Percentiles rank a stretch among this genome's conserved stretches.
Conservation (phyloP, 148 eudicot species). For the Rhododendron vialii region DNA sequence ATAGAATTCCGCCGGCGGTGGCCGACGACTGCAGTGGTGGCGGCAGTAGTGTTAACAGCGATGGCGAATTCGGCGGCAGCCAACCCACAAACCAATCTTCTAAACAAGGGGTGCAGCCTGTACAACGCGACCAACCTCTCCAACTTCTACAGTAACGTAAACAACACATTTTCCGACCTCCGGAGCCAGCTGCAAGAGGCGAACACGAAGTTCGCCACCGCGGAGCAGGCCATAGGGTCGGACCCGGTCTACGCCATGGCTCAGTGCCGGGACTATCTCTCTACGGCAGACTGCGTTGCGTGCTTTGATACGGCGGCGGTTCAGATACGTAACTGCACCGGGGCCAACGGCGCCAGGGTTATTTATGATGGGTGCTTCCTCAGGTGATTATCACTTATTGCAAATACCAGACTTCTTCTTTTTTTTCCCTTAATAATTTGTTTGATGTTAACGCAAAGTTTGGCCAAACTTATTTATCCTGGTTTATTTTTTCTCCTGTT, state of each 20-base stretch:
- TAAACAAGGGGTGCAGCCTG: conserved; percentile 26
- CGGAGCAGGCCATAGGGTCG: conserved; percentile 8
- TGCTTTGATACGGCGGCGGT: conserved; percentile 17
- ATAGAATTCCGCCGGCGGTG: neutral
- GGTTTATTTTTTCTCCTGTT: no score
- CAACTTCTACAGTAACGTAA: conserved; percentile 16
- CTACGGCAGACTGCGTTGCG: conserved; percentile 14
- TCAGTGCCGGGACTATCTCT: conserved; percentile 33
- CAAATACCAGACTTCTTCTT: no score
- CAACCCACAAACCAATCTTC: conserved; percentile 27
- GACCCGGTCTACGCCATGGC: conserved; percentile 25
- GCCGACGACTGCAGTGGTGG: neutral
- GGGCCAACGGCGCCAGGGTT: conserved; percentile 25
- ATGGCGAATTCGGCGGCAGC: neutral
- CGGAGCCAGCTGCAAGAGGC: neutral
- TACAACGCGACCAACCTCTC: conserved; percentile 16
- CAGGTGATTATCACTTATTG: conserved; percentile 9
- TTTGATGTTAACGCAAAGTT: no score
- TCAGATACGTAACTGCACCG: conserved; percentile 16
- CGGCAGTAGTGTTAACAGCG: neutral
- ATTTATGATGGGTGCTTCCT: conserved; percentile 31
- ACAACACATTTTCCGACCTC: conserved; percentile 14
- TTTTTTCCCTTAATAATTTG: no score
- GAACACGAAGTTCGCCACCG: conserved; percentile 17
- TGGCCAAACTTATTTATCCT: no score